Evolutionary conservation across 164 flowering plant genomes (phyloP), one percentile per base, ranked within the genome.

Genomic region (Vitis amurensis): DNA sequence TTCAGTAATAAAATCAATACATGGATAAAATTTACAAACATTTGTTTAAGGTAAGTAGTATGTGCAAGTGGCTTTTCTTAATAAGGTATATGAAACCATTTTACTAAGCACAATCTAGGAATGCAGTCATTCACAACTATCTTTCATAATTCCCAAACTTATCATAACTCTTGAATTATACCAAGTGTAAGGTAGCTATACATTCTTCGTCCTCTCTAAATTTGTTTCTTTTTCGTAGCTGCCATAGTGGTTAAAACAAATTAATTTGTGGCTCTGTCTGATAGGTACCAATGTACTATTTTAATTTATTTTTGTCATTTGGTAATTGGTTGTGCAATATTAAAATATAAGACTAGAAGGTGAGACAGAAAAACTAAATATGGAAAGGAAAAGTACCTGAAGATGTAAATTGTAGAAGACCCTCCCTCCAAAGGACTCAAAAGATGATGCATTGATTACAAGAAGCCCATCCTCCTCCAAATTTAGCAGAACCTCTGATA

Each of bases 321-420:
- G 44, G 44, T 37, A 8, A 37, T 37, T 37, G 2, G 44, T 37
- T 37, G 44, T 37, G 44, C 44, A 3, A 6, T 37, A 37, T 6
- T 37, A 37, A 37, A 37, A 37, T 37, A 37, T 37, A 53, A n/a
- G 14, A 53, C 3, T 11, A 4, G 1, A 6, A 11, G 11, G 14
- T 13, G 56, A n/a, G 6, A 23, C 27, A 53, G 56, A 53, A 53
- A 13, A 53, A 53, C 7, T 3, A 53, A 13, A 53, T 13, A 13
- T 13, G n/a, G 9, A 66, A n/a, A 1, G 14, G 7, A 30, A 23
- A 63, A 11, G 47, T 44, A 85, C 91, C 87, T 85, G 84, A 55
- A 91, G 70, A 78, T 87, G 91, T 61, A 91, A 78, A 70, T 63
- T 86, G 65, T 75, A 73, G 73, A 86, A 82, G 68, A 79, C 74